A percentile compares a stretch with the other conserved stretches of the same genome.
phyloP scores from a whole-genome alignment of 192 early-diverging fungal genomes.

The Gryganskiella cystojenkinii region DNA sequence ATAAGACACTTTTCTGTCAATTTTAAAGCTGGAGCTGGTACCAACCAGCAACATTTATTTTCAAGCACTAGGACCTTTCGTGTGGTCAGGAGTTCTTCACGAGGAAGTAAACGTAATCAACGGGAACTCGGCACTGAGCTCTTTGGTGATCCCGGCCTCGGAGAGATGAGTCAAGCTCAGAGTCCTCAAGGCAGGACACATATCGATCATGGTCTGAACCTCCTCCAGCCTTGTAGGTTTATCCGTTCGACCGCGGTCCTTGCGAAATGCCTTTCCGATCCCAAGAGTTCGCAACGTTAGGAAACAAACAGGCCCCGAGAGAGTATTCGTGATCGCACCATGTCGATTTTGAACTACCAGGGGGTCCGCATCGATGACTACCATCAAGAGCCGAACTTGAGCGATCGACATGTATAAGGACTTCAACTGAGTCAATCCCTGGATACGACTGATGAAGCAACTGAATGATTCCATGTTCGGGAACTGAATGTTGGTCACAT shows the following conservation, averaged over 20 bases:
- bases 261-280: constrained; percentile 12
- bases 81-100: neutral
- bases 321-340: neutral
- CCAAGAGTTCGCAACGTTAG: constrained; percentile 3
- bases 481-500: constrained; percentile 7
- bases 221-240: constrained; percentile 9
- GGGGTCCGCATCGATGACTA: neutral
- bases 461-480: neutral
- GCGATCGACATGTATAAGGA: constrained; percentile 19
- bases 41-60: no score
- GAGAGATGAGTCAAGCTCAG: constrained; percentile 18
- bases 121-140: constrained; percentile 1
- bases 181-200: neutral
- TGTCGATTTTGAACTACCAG: neutral
- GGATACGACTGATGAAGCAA: constrained; percentile 11
- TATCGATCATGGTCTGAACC: constrained; percentile 4
- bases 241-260: constrained; percentile 5
- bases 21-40: no score
- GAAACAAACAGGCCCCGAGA: constrained; percentile 4
- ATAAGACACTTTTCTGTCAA: no score
- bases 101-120: constrained; percentile 3
- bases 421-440: neutral
- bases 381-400: constrained; percentile 3
- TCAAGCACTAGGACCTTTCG: no score
- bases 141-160: constrained; percentile 8